Percentiles rank a stretch among this genome's conserved stretches.
Evolutionary conservation across 2,329 filamentous ascomycete species (phyloP).

Genomic region (Talaromyces sp.): DNA sequence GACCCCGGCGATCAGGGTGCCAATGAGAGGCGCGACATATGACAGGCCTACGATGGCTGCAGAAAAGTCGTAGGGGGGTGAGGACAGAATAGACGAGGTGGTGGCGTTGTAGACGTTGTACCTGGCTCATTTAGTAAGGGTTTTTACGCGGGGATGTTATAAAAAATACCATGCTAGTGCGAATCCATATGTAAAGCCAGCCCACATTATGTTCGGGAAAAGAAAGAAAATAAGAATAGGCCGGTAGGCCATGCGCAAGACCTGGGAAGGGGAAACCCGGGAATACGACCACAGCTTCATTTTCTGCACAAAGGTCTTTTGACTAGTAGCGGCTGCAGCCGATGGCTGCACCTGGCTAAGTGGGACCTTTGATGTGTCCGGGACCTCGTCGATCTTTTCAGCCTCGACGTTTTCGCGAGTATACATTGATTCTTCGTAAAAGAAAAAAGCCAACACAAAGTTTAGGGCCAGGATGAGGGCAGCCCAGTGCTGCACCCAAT

Average conservation of each 20-base stretch:
- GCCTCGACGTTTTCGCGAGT: constrained; percentile 32
- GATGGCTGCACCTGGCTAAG: constrained; percentile 1
- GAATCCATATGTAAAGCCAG: constrained; percentile 25
- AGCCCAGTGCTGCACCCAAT: constrained; percentile 50
- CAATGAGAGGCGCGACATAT: constrained; percentile 22
- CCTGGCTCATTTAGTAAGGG: constrained; percentile 13
- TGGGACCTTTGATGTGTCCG: constrained; percentile 7
- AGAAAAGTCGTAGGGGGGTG: constrained; percentile 23
- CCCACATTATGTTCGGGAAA: constrained; percentile 21
- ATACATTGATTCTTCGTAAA: constrained; percentile 59
- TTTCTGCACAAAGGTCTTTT: constrained; percentile 16
- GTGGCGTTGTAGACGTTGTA: constrained; percentile 30
- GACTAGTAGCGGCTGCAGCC: neutral
- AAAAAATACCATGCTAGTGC: constrained; percentile 14
- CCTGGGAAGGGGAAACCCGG: constrained; percentile 11
- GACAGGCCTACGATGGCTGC: constrained; percentile 20
- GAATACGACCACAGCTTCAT: constrained; percentile 24
- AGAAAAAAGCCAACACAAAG: constrained; percentile 52
- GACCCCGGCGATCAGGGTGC: constrained; percentile 14
- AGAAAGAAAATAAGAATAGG: constrained; percentile 23
- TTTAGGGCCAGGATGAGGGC: constrained; percentile 49
- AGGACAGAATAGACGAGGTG: constrained; percentile 21
- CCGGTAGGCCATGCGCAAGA: constrained; percentile 19
- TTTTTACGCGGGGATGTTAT: neutral
- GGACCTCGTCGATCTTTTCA: constrained; percentile 16